phyloP scores from a whole-genome alignment of 768 basidiomycete genomes.

The Ephemerocybe angulata region DNA sequence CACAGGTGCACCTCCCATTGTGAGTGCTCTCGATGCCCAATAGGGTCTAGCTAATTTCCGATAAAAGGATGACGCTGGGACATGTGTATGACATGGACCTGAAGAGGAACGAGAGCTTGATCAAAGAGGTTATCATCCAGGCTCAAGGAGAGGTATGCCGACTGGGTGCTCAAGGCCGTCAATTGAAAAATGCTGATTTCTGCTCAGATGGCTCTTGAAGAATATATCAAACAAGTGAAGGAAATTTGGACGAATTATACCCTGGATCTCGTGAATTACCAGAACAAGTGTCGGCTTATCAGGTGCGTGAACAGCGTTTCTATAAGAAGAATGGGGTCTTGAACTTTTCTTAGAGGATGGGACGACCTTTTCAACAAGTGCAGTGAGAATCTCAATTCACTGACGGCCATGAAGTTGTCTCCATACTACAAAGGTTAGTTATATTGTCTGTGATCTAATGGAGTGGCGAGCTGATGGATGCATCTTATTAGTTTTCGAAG shows the following conservation, averaged over 20 bases:
- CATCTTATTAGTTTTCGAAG: slow-evolving; percentile 67
- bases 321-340: slow-evolving; percentile 1
- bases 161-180: too few species aligned
- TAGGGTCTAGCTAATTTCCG: slow-evolving; percentile 8
- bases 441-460: too few species aligned
- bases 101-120: slow-evolving; percentile 84
- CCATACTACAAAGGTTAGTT: slow-evolving; percentile 90
- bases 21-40: slow-evolving; percentile 30
- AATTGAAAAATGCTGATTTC: too few species aligned
- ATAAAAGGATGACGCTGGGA: slow-evolving; percentile 82
- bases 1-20: slow-evolving; percentile 73
- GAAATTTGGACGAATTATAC: slow-evolving; percentile 97
- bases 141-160: slow-evolving; percentile 87
- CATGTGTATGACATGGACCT: slow-evolving; percentile 96
- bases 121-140: slow-evolving; percentile 95
- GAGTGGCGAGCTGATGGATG: too few species aligned
- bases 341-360: slow-evolving; percentile 65
- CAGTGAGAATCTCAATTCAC: slow-evolving; percentile 93
- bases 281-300: slow-evolving; percentile 97
- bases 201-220: slow-evolving; percentile 97
- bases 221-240: slow-evolving; percentile 94
- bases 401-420: slow-evolving; percentile 95
- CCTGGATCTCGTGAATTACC: slow-evolving; percentile 94
- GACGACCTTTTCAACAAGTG: slow-evolving; percentile 97
- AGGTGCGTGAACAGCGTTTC: slow-evolving; percentile 40